phyloP scores from a whole-genome alignment of 139 green algal species.

The Coelastrella sp. region DNA sequence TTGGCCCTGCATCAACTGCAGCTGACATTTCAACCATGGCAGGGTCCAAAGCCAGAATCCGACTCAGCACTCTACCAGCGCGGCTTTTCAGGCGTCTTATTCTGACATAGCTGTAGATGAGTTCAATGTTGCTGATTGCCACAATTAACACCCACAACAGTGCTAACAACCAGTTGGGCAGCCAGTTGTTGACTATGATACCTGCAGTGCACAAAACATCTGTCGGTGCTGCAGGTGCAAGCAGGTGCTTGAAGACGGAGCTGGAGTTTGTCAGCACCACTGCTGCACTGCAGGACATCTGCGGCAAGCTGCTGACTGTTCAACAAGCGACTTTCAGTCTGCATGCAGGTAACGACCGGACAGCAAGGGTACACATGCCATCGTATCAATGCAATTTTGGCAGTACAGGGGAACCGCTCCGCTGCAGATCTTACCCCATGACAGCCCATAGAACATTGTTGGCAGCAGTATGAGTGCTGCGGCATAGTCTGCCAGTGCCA shows the following conservation, averaged over 20 bases:
- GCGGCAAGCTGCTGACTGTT: no score
- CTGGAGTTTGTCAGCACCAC: no score
- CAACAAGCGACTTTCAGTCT: no score
- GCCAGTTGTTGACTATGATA: conserved; percentile 36
- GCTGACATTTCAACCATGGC: not conserved
- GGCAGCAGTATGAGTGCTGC: conserved; percentile 31
- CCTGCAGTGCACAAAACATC: conserved; percentile 10
- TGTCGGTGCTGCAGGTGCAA: no score
- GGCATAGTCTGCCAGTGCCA: conserved; percentile 24
- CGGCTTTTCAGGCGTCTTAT: not conserved
- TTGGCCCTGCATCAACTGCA: not conserved
- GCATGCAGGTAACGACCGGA: no score
- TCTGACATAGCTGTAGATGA: conserved; percentile 10
- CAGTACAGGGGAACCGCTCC: not conserved
- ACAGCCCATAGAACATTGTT: conserved; percentile 42
- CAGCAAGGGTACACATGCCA: no score
- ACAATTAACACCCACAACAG: conserved; percentile 32
- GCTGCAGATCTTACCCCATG: conserved; percentile 9
- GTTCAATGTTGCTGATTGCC: conserved; percentile 18
- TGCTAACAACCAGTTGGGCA: conserved; percentile 44
- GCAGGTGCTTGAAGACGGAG: no score
- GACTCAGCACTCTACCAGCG: not conserved
- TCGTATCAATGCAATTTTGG: not conserved
- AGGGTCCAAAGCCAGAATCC: not conserved
- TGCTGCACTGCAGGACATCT: no score